Evolutionary conservation across 495 filamentous ascomycete genomes (phyloP), one percentile per base, ranked within the genome.

Genomic region (Penicillium fimorum): DNA sequence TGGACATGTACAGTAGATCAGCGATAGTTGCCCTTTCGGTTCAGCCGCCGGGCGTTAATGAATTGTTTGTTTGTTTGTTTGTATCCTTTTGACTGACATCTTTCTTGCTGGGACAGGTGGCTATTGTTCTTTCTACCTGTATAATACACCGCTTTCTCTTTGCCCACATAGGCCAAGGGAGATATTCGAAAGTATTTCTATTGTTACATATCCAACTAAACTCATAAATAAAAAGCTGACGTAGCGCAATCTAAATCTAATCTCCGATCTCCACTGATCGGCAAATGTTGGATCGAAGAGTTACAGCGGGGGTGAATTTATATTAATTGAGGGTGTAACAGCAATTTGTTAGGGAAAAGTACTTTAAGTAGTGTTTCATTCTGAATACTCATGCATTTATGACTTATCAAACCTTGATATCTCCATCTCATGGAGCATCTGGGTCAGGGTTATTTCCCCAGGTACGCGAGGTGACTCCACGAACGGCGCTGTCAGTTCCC

Each of bases 361-460:
- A 20, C n/a, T 6, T 20, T 5, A 20, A 20, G 13, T 20, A 41
- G 4, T 18, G 18, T 18, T 41, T 10, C 38, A 41, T 41, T 41
- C 5, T 6, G 17, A 20, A 2, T 4, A 41, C 2, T 41, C 17
- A 41, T 27, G 22, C 2, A 27, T 27, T 7, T 27, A 4, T 7
- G 25, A 27, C 25, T 4, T 20, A 41, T 8, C 7, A 41, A 5
- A 27, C 5, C 38, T 20, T 20, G 6, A 18, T 41, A 41, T 18
- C 5, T 4, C 1, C 38, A 20, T 15, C 17, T 46, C 40, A 57
- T 9, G 54, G 50, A 46, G 50, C 53, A 52, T 79, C 76, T 4
- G 70, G 70, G 62, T 79, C 76, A 7, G 70, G 66, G 53, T 75
- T 63, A 62, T 78, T 77, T 7, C 62, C 71, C 76, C 76, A 79